Base-by-base conservation (phyloP, 306 rosid genomes). In the Purshia tridentata region DNA sequence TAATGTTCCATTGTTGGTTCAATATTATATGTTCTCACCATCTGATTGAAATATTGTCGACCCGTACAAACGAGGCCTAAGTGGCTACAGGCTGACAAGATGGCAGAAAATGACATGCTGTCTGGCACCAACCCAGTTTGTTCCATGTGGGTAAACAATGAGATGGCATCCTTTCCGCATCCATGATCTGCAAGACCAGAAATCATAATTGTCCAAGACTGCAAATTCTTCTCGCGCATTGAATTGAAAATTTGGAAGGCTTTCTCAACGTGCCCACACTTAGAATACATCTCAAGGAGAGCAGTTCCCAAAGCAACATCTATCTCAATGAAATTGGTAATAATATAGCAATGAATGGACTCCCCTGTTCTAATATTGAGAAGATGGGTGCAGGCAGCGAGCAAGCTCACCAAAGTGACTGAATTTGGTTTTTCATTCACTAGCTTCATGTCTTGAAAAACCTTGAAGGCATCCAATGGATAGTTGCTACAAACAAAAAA, bases 11-110 rank as follows among this genome's bases (percentile, higher is more conserved):
- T 62, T 45, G 83, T 75, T 14, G 94, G 94, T 64, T 77, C 63
- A 72, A 89, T 83, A 19, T 69, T 65, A 76, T 86, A 83, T 72
- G 72, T 9, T 63, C 80, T 77, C 53, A 83, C 77, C 89, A 89
- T 84, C 85, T 53, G 67, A 77, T 83, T 83, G 77, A 89, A 86
- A 84, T 81, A 86, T 58, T 51, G 68, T 62, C 23, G 80, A 1
- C 91, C 91, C 71, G 84, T 82, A 23, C 11, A 40, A 54, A 86
- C 89, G 76, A 84, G 85, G 13, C 94, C 91, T 74, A 83, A 67
- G 84, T 89, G 93, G 78, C 93, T 82, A 83, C 93, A 89, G 20
- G 93, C 91, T 3, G 93, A 86, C 46, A 86, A 81, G 67, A 89
- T 84, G 23, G 61, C 86, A 5, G 88, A 77, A 83, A 81, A 86